Percentiles rank a stretch among this genome's conserved stretches.
Conservation (phyloP, 2,329 filamentous ascomycete species). For the Biscogniauxia sp. region DNA sequence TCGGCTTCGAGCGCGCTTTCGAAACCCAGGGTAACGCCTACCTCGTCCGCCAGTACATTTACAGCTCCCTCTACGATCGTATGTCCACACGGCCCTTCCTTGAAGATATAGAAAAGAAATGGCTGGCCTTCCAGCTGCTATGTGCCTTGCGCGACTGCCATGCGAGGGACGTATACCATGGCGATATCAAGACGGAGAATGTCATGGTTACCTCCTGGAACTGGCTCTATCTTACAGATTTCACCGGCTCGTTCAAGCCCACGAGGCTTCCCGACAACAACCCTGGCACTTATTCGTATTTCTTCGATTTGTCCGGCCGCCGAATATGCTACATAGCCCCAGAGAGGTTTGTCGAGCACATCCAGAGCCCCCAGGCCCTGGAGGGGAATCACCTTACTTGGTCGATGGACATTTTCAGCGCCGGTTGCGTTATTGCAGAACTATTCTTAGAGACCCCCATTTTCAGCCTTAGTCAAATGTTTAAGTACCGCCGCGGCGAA, state of each 20-base stretch:
- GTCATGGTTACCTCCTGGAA: constrained; percentile 98
- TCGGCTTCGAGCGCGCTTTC: constrained; percentile 85
- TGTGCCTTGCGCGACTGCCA: constrained; percentile 93
- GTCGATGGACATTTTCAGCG: constrained; percentile 99
- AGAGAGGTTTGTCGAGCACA: constrained; percentile 72
- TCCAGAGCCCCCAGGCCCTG: constrained; percentile 47
- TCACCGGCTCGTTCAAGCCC: constrained; percentile 93
- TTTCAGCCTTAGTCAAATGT: constrained; percentile 96
- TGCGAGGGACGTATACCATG: constrained; percentile 83
- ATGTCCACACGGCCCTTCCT: constrained; percentile 94
- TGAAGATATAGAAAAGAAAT: constrained; percentile 98
- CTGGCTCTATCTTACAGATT: constrained; percentile 97
- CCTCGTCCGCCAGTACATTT: constrained; percentile 89
- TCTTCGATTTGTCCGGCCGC: constrained; percentile 89
- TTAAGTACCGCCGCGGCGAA: constrained; percentile 88
- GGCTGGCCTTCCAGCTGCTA: constrained; percentile 92
- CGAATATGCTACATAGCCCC: constrained; percentile 94
- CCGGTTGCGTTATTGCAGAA: constrained; percentile 94
- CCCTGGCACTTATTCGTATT: constrained; percentile 95
- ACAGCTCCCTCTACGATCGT: constrained; percentile 95
- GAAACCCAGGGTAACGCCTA: constrained; percentile 92
- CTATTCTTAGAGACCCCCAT: constrained; percentile 92
- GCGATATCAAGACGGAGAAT: constrained; percentile 98
- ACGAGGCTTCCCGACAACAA: constrained; percentile 94
- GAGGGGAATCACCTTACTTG: constrained; percentile 64